Conservation (phyloP, 2,329 filamentous ascomycete species). For the Leptographium lundbergii region DNA sequence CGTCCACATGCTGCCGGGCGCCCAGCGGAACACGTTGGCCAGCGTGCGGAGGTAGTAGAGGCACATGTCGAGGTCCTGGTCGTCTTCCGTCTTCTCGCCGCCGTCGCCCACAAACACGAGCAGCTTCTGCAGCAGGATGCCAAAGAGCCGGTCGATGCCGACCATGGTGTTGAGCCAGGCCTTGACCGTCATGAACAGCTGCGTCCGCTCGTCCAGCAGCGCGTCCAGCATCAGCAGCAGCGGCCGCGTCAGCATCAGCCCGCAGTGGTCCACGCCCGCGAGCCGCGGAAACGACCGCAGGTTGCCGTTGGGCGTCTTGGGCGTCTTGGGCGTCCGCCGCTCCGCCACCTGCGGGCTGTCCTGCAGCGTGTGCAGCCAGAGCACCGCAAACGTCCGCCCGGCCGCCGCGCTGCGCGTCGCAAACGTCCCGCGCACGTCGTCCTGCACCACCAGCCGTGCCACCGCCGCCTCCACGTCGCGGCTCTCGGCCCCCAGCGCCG, state of each 20-base stretch:
- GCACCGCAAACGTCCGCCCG: slow-evolving; percentile 56
- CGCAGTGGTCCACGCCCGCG: slow-evolving; percentile 48
- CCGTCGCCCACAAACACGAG: slow-evolving; percentile 27
- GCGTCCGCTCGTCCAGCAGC: slow-evolving; percentile 57
- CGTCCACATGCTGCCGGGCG: slow-evolving; percentile 57
- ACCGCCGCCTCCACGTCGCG: slow-evolving; percentile 73
- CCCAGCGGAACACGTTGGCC: slow-evolving; percentile 57
- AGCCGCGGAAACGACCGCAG: slow-evolving; percentile 26
- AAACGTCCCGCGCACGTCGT: slow-evolving; percentile 34
- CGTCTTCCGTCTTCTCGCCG: slow-evolving; percentile 16
- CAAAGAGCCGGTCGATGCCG: slow-evolving; percentile 50
- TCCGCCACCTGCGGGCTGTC: slow-evolving; percentile 37
- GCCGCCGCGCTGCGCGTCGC: slow-evolving; percentile 41
- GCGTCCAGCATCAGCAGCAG: slow-evolving; percentile 72
- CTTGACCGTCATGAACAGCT: slow-evolving; percentile 63
- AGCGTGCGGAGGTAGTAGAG: slow-evolving; percentile 68
- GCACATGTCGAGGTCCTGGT: slow-evolving; percentile 63
- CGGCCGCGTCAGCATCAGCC: slow-evolving; percentile 67
- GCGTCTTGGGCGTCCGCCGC: slow-evolving; percentile 35
- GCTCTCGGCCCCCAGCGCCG: slow-evolving; percentile 50
- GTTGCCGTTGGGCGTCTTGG: slow-evolving; percentile 29
- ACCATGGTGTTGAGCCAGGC: slow-evolving; percentile 64
- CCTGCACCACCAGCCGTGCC: slow-evolving; percentile 51
- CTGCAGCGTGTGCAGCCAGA: slow-evolving; percentile 72
- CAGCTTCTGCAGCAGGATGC: slow-evolving; percentile 47